Base-by-base conservation (phyloP, 2,329 filamentous ascomycete genomes). In the Ceratocystiopsis brevicomis region DNA sequence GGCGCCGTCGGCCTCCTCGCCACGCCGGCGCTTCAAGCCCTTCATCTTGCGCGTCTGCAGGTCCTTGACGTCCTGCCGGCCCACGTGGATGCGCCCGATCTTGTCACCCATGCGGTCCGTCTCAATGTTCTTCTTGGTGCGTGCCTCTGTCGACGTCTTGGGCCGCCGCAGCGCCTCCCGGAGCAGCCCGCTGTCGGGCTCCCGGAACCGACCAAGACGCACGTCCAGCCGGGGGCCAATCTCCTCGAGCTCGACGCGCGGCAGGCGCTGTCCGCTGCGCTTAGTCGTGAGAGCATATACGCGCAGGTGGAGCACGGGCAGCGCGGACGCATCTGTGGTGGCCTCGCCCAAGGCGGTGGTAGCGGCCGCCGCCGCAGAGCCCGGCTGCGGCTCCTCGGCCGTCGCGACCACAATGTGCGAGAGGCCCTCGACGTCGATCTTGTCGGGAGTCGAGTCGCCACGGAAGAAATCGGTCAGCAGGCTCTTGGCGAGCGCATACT, bases 31-130 rank as follows among this genome's bases (percentile, higher is more conserved):
- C 74, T 96, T 98, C 52, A 98, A 62, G 52, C 87, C 90, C 76
- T 98, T 98, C 87, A 98, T 96, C 76, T 98, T 98, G 57, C 90
- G 78, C 43, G 87, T 92, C 68, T 98, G 90, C 61, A 98, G 62
- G 53, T 81, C 73, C 56, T 68, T 70, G 46, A 98, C 71, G 63
- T 98, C 86, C 63, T 95, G 86, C 66, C 80, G 85, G 56, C 82
- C 85, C 47, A 93, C 63, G 60, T 98, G 90, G 49, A 98, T 81
- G 53, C 86, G 78, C 49, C 88, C 90, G 50, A 96, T 71, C 78
- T 96, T 96, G 63, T 98, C 90, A 58, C 90, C 90, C 65, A 98
- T 85, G 38, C 78, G 63, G 59, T 96, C 87, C 45, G 82, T 92
- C 44, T 77, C 74, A 53, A 98, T 80, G 61, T 98, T 98, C 80